These are phyloP conservation scores for Aspergillus uvarum DNA, from an alignment of 2,329 filamentous ascomycete genomes.

Conservation along the genomic window DNA sequence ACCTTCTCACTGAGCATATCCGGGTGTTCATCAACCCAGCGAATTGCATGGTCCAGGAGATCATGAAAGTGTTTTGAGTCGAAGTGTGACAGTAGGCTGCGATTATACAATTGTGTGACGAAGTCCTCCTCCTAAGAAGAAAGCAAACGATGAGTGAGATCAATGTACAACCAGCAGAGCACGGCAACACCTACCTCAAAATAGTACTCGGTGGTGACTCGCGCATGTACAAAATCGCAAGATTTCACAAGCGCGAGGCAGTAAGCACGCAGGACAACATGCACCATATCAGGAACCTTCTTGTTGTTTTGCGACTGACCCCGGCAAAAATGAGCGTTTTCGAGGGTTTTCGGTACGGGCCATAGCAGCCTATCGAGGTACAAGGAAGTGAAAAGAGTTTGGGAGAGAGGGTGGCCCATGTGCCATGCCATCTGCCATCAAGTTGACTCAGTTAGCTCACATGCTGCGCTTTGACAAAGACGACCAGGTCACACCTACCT, in stretches of 20 bases:
- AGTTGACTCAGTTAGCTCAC: slow-evolving; percentile 11
- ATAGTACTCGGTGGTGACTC: slow-evolving; percentile 79
- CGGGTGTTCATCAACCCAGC: slow-evolving; percentile 46
- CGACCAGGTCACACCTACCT: slow-evolving; percentile 54
- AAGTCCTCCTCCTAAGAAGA: slow-evolving; percentile 83
- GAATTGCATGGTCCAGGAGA: slow-evolving; percentile 56
- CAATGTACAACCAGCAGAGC: not conserved
- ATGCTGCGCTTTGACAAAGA: not conserved
- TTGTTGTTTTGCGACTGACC: slow-evolving; percentile 22
- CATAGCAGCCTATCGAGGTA: slow-evolving; percentile 83
- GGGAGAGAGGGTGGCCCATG: slow-evolving; percentile 89
- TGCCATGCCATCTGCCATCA: slow-evolving; percentile 83
- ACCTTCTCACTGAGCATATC: slow-evolving; percentile 37
- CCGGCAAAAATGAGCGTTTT: slow-evolving; percentile 63
- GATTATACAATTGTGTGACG: slow-evolving; percentile 84
- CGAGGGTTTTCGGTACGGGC: slow-evolving; percentile 63
- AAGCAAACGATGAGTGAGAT: not conserved
- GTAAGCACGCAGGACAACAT: slow-evolving; percentile 74
- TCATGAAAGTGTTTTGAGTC: slow-evolving; percentile 56
- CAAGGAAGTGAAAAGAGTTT: slow-evolving; percentile 89
- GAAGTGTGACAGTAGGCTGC: slow-evolving; percentile 69
- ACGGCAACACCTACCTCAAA: slow-evolving; percentile 66
- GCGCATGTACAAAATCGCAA: slow-evolving; percentile 74
- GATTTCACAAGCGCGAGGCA: slow-evolving; percentile 81
- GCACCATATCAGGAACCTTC: slow-evolving; percentile 49